Percentiles rank a stretch among this genome's conserved stretches.
Evolutionary conservation across 2,329 filamentous ascomycete species (phyloP).

Genomic region (Pseudogymnoascus sp.): DNA sequence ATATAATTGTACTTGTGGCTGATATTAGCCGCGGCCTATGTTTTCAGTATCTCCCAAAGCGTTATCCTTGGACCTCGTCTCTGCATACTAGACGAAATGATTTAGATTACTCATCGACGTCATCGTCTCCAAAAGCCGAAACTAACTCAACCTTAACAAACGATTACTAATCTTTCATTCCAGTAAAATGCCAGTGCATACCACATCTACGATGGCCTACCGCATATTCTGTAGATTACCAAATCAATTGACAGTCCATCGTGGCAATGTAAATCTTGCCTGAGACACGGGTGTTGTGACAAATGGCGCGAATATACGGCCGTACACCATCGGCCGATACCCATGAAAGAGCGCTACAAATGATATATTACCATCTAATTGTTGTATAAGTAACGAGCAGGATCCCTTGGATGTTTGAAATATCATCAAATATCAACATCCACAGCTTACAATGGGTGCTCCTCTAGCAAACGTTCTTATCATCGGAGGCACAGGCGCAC

Average conservation of each 20-base stretch:
- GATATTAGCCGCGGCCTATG: neutral
- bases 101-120: neutral
- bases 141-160: neutral
- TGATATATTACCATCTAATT: neutral
- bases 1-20: neutral
- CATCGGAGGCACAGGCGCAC: slow-evolving; percentile 33
- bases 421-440: neutral
- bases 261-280: neutral
- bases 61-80: neutral
- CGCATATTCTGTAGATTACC: neutral
- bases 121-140: neutral
- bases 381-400: neutral
- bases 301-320: neutral
- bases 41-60: neutral
- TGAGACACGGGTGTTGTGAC: neutral
- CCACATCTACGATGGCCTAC: neutral
- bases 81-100: neutral
- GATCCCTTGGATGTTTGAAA: neutral
- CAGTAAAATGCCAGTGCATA: neutral
- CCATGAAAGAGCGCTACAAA: neutral
- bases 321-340: neutral
- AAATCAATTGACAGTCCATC: neutral
- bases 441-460: neutral
- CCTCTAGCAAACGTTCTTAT: slow-evolving; percentile 39
- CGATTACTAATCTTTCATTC: neutral